Conservation (phyloP, 163 green algal genomes). For the Prototheca stagnorum region DNA sequence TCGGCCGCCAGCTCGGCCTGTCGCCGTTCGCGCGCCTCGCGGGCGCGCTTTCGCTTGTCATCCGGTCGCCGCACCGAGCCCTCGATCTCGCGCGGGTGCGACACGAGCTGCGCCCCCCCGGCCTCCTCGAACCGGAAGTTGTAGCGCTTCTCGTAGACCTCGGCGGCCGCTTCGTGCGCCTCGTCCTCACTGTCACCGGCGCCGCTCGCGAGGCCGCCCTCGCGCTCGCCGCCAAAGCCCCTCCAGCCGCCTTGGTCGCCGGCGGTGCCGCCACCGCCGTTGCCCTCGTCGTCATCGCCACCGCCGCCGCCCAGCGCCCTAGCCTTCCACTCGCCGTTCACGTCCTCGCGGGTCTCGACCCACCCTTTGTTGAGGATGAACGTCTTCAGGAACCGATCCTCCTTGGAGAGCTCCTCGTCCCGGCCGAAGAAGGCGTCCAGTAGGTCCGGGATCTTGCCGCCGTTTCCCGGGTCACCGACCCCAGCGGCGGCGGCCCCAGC, state of each 20-base stretch:
- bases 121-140: slow-evolving; percentile 88
- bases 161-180: slow-evolving; percentile 46
- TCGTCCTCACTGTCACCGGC: slow-evolving; percentile 56
- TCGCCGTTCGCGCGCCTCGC: slow-evolving; percentile 31
- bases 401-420: slow-evolving; percentile 22
- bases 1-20: slow-evolving; percentile 27
- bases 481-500: not conserved
- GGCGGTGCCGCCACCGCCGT: too few relatives aligned
- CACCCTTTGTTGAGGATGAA: slow-evolving; percentile 56
- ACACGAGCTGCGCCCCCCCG: slow-evolving; percentile 38
- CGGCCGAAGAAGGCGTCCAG: slow-evolving; percentile 47
- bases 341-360: slow-evolving; percentile 20
- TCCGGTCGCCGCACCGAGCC: slow-evolving; percentile 57
- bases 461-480: not conserved
- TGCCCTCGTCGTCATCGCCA: too few relatives aligned
- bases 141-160: slow-evolving; percentile 73
- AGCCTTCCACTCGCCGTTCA: slow-evolving; percentile 7
- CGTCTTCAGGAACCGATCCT: slow-evolving; percentile 59
- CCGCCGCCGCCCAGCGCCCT: too few relatives aligned
- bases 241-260: too few relatives aligned
- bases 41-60: slow-evolving; percentile 36
- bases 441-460: slow-evolving; percentile 18
- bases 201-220: slow-evolving; percentile 12
- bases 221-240: too few relatives aligned
- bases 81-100: slow-evolving; percentile 50